These are phyloP conservation scores for Astrothelium subdiscretum DNA, from an alignment of 495 filamentous ascomycete species.

Conservation along the genomic window DNA sequence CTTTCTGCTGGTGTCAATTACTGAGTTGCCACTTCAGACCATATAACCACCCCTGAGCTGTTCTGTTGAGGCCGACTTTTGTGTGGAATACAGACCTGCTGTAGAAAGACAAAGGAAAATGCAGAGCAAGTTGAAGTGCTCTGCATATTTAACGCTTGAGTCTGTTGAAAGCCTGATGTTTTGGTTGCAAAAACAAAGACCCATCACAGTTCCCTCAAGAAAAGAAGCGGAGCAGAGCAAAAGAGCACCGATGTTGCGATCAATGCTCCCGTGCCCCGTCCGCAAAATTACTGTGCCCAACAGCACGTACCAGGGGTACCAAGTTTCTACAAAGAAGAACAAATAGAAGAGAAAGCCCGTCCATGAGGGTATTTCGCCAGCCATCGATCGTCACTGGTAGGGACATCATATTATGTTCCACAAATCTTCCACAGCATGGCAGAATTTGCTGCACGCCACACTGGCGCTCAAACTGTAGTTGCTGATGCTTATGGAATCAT, in stretches of 20 bases:
- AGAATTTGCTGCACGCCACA: conserved; percentile 98
- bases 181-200: conserved; percentile 74
- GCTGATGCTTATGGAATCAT: conserved; percentile 95
- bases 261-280: conserved; percentile 25
- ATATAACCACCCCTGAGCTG: background rate
- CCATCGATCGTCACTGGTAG: background rate
- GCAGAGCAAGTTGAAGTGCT: conserved; percentile 57
- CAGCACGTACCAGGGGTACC: background rate
- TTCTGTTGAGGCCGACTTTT: background rate
- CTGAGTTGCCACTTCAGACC: background rate
- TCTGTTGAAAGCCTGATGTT: conserved; percentile 71
- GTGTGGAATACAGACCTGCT: background rate
- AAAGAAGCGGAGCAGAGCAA: conserved; percentile 23
- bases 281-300: background rate
- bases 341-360: background rate
- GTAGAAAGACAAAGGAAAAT: conserved; percentile 27
- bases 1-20: background rate
- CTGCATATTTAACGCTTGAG: conserved; percentile 53
- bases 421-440: conserved; percentile 91
- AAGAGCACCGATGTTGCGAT: conserved; percentile 41
- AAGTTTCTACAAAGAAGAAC: conserved; percentile 4
- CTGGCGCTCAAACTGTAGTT: conserved; percentile 94
- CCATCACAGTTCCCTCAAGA: conserved; percentile 42
- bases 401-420: conserved; percentile 74
- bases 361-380: background rate